Evolutionary conservation across 2,329 filamentous ascomycete genomes (phyloP), one percentile per base, ranked within the genome.

Genomic region (Drechslerella dactyloides): DNA sequence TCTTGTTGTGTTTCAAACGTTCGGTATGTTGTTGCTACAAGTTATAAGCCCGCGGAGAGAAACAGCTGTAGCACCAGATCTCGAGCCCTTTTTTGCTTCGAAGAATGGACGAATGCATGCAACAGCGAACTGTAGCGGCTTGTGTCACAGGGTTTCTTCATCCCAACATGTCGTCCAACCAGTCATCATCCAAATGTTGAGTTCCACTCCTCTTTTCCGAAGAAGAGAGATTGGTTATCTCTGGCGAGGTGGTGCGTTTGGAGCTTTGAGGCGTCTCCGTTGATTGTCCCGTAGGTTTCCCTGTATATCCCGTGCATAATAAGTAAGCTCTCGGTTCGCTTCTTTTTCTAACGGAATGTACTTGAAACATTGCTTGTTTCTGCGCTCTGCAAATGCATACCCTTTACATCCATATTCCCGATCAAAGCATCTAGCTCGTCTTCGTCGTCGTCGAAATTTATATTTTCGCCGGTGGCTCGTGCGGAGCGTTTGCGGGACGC

Each of bases 351-450:
- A 52, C 66, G 66, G 68, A 65, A 61, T 72, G 62, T 61, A 72
- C 51, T 27, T 72, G 68, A 72, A 72, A 72, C 68, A 72, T 27
- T 30, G 51, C 57, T 50, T 60, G 68, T 72, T 72, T 72, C 68
- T 40, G 55, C 60, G 51, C 53, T 64, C 66, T 65, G 68, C 68
- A 70, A 63, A 60, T 48, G 54, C 68, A 61, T 70, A 76, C 75
- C 74, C 40, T 60, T 73, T 65, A 75, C 42, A 64, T 74, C 66
- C 74, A 76, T 66, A 61, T 74, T 75, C 63, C 65, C 75, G 57
- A 77, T 65, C 57, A 77, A 76, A 50, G 66, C 72, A 75, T 77
- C 76, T 23, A 76, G 58, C 65, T 77, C 75, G 48, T 74, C 73
- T 51, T 69, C 74, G 27, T 63, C 46, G 53, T 68, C 72, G 35